Evolutionary conservation across 164 flowering plant genomes (phyloP), one percentile per base, ranked within the genome.

Genomic region (Dillenia suffruticosa): DNA sequence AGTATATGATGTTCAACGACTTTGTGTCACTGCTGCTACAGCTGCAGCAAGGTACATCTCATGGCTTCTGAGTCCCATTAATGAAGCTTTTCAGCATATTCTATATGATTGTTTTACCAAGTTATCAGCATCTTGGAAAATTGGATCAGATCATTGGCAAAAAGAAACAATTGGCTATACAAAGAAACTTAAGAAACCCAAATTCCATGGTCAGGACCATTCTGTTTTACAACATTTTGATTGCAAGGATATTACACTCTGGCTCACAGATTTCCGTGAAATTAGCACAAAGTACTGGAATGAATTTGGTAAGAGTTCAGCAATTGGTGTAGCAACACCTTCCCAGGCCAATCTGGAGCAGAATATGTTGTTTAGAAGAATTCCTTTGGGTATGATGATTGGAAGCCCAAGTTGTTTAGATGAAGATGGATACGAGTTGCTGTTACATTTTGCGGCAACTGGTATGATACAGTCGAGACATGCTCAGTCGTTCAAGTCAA

Each of bases 41-140:
- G 68, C 77, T 65, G 89, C 92, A 59, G 88, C 94, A 61, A 77
- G 73, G 68, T 88, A 79, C 61, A 82, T 88, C 58, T 81, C 89
- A 9, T 88, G 87, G 88, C 74, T 82, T 63, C 56, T 90, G 71
- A 65, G 73, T 49, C 94, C 97, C 40, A 45, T 57, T n/a, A 64
- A 58, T 72, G 76, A 71, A 69, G 47, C 68, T 54, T 43, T 72
- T 49, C 76, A 65, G 70, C 77, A 74, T 65, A 55, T 67, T 17
- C 63, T 84, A 17, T 67, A 72, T 62, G 74, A 76, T 22, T 67
- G 32, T 58, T 68, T 90, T 52, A 66, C 56, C 32, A 74, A 81
- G 67, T 15, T 74, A 63, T 72, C 88, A 40, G 65, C 58, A 7
- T 73, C 76, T 51, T 81, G 88, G 87, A 61, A 67, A 48, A 59